Evolutionary conservation across 352 stramenopile genomes (phyloP), one percentile per base, ranked within the genome.

Genomic region (Phytophthora sp.): DNA sequence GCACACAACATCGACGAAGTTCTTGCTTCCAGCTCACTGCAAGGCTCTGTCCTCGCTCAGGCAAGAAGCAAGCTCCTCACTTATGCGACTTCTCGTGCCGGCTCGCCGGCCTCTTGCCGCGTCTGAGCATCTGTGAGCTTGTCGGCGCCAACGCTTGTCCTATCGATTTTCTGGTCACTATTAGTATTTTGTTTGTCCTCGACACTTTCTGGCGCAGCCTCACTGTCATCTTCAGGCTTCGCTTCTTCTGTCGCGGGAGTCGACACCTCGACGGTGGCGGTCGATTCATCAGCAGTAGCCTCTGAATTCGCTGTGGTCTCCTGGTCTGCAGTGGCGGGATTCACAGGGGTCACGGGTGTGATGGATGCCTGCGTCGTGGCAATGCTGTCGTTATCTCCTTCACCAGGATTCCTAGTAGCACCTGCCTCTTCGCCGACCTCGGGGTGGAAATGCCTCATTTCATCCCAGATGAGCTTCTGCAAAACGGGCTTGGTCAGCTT

Each of bases 401-500:
- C 49, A 13, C 39, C 45, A 7, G 38, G 17, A 6, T 45, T 63
- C 4, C 39, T 7, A 10, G 17, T 58, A 3, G 31, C 45, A 4
- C 26, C 48, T 26, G 77, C 65, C 2, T 77, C 74, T 4, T 87
- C 75, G 3, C 38, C 66, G 6, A 72, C 82, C 13, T 89, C 63
- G 2, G 87, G 87, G 54, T 95, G 85, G 62, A 95, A 96, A 46
- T 50, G 57, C 41, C 66, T 69, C 81, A 96, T 95, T 45, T 96
- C 88, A 12, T 93, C 84, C 82, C 84, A 95, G 27, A 96, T 95
- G 42, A 94, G 81, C 37, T 78, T 79, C 62, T 96, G 87, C 32
- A 96, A 65, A 61, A 89, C 79, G 0, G 78, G 77, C 41, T 96
- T 96, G 2, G 82, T 94, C 13, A 95, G 72, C 43, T 92, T 91